Evolutionary conservation across 805 yeast species (phyloP).

Genomic region (Candida multigemmis): DNA sequence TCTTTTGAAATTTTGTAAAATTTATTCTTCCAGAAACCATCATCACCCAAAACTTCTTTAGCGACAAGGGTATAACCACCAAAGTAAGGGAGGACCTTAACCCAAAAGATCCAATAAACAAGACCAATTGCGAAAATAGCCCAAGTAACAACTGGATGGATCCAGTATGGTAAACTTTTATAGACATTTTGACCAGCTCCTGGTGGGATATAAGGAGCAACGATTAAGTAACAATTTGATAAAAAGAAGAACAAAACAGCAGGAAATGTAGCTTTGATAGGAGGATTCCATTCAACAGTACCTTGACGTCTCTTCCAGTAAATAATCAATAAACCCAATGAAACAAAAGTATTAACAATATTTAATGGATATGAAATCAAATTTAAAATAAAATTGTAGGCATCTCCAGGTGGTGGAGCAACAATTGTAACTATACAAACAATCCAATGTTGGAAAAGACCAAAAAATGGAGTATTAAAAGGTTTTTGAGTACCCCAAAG

Average conservation of each 20-base stretch:
- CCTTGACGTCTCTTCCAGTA: conserved; percentile 46
- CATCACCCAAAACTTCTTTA: conserved; percentile 50
- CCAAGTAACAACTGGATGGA: conserved; percentile 78
- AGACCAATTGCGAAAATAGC: conserved; percentile 62
- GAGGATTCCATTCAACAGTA: conserved; percentile 55
- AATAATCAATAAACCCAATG: conserved; percentile 52
- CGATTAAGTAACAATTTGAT: conserved; percentile 57
- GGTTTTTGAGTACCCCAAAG: conserved; percentile 68
- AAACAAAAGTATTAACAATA: conserved; percentile 60
- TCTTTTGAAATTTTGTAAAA: conserved; percentile 33
- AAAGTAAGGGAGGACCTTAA: conserved; percentile 43
- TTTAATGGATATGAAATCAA: conserved; percentile 76
- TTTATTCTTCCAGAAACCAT: conserved; percentile 66
- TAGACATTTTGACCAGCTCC: conserved; percentile 57
- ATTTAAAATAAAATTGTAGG: conserved; percentile 73
- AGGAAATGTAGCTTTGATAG: conserved; percentile 57
- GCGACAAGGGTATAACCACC: conserved; percentile 44
- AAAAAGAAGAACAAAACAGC: conserved; percentile 56
- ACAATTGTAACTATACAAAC: conserved; percentile 65
- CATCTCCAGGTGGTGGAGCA: conserved; percentile 85
- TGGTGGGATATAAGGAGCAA: conserved; percentile 79
- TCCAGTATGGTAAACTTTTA: conserved; percentile 62
- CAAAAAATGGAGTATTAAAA: conserved; percentile 64
- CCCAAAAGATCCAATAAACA: conserved; percentile 60
- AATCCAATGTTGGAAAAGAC: conserved; percentile 68